phyloP scores from a whole-genome alignment of 495 filamentous ascomycete genomes.

The Hypoxylon intermedium region DNA sequence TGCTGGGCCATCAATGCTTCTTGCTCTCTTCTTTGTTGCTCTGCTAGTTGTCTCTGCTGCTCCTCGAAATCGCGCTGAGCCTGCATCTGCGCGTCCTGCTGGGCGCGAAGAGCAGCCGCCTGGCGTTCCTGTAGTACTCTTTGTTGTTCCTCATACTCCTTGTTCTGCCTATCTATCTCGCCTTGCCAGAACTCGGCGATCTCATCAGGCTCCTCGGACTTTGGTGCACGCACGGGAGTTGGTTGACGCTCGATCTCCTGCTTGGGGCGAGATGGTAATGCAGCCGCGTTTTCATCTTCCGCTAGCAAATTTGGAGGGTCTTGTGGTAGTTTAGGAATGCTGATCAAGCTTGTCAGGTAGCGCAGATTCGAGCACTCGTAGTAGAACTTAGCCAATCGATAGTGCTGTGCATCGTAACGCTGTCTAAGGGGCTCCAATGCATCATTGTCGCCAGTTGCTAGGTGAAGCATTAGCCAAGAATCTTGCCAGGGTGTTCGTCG shows the following conservation, averaged over 20 bases:
- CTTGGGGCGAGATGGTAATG: conserved; percentile 81
- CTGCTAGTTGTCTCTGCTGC: conserved; percentile 84
- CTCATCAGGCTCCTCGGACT: conserved; percentile 82
- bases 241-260: conserved; percentile 70
- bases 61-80: conserved; percentile 94
- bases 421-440: conserved; percentile 87
- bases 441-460: conserved; percentile 91
- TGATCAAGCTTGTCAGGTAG: conserved; percentile 95
- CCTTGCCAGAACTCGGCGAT: conserved; percentile 98
- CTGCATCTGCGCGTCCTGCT: conserved; percentile 80
- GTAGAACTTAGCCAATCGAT: conserved; percentile 95
- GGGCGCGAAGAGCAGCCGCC: conserved; percentile 64
- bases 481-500: conserved; percentile 18
- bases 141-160: conserved; percentile 94
- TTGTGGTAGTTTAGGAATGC: conserved; percentile 92
- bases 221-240: conserved; percentile 68
- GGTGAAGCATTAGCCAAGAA: conserved; percentile 33
- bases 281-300: conserved; percentile 83
- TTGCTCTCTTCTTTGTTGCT: conserved; percentile 89
- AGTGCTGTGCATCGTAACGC: conserved; percentile 93
- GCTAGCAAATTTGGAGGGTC: conserved; percentile 88
- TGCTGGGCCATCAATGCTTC: conserved; percentile 88
- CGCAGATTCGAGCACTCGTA: conserved; percentile 98
- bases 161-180: conserved; percentile 86
- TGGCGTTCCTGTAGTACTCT: conserved; percentile 84